Evolutionary conservation across 768 basidiomycete species (phyloP), one percentile per base, ranked within the genome.

Genomic region (Ramaria rubella): DNA sequence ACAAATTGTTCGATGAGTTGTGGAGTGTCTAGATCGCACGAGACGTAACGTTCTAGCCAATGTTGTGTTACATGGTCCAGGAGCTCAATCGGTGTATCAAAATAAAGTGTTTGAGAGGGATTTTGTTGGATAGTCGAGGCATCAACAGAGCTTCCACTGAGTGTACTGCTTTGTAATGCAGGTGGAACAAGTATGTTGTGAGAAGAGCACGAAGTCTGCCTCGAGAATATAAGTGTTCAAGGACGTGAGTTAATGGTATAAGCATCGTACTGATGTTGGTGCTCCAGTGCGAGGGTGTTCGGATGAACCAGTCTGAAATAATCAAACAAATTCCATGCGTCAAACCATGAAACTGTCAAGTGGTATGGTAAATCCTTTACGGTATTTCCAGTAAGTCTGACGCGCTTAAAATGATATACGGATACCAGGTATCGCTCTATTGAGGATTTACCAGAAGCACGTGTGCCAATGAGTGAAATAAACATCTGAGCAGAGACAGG

Each of bases 1-100:
- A 81, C 68, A 65, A 96, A 97, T 49, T 77, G 70, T 58, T 80
- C 79, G 33, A 98, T 73, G 15, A 82, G 70, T 3, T 75, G 70
- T 27, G 72, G 71, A 1, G 79, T 82, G 40, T 67, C 66, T 21
- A 94, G 68, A 65, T 90, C 87, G n/a, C 74, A 69, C 0, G 94
- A 95, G 29, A 97, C 92, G 63, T 86, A 92, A 64, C 90, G 74
- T 6, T 74, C 68, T 43, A 77, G 78, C 95, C 95, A 99, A 60
- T 88, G 78, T 59, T 73, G 77, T 1, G 96, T 98, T 17, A 86
- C 85, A 66, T 86, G 78, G 60, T 82, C 75, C 44, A 98, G 76
- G 43, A 97, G 69, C 7, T 77, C 73, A 12, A 70, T 61, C 1
- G 83, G 40, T n/a, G 40, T 8, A 17, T 42, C 40, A 42, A 42